Evolutionary conservation across 2,329 filamentous ascomycete genomes (phyloP), one percentile per base, ranked within the genome.

Genomic region (Seiridium cupressi): DNA sequence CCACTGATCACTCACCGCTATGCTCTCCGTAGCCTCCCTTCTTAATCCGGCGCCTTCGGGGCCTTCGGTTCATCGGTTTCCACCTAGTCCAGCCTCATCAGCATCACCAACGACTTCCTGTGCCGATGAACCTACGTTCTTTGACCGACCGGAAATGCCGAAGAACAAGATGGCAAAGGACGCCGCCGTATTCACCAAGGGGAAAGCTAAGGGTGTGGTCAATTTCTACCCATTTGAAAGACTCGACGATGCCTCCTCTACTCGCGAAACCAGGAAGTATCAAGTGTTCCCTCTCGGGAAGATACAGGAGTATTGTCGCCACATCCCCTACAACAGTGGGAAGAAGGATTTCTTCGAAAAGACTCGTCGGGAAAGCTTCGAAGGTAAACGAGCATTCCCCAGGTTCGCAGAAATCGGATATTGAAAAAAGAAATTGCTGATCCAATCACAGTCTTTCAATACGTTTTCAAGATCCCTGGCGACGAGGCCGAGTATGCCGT

Each of bases 241-340:
- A 51, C 74, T 89, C 38, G 84, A 89, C 64, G 79, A 83, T 32
- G 72, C 78, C 31, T 79, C 78, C 31, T 79, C 89, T 13, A 75
- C 81, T 8, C 75, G 77, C 11, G 81, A 88, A 63, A 84, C 95
- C 62, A 76, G 77, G 44, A 79, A 78, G 44, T 94, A 90, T 69
- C 79, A 84, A 13, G 79, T 97, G 57, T 83, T 81, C 58, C 90
- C 91, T 1, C 79, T 88, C 65, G 85, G 85, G 2, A 77, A 81
- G 62, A 92, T 89, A 63, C 76, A 78, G 51, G 78, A 84, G 36
- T 89, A 81, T 62, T 84, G 85, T 65, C 82, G 88, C 56, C 92
- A 94, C 69, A 96, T 97, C 61, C 94, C 94, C 0, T 98, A 98
- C 76, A 93, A 92, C 70, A 97, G 93, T 72, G 91, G 92, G 65